Percentiles rank a stretch among this genome's conserved stretches.
phyloP scores from a whole-genome alignment of 2,329 filamentous ascomycete species.

The Fusarium camptoceras region DNA sequence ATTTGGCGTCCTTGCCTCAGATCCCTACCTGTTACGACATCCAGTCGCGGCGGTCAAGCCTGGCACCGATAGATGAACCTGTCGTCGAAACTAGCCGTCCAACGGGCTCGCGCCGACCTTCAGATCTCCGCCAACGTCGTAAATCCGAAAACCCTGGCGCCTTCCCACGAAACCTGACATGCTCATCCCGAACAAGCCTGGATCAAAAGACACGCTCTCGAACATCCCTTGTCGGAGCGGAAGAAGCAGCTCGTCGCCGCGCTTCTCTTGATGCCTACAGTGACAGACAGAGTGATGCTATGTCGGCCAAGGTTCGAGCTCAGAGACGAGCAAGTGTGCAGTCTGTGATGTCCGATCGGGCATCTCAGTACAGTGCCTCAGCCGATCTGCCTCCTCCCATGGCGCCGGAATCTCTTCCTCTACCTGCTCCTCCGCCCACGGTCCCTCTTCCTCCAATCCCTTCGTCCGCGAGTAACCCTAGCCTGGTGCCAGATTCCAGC shows the following conservation, averaged over 20 bases:
- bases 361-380: constrained; percentile 39
- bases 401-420: constrained; percentile 40
- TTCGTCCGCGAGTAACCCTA: constrained; percentile 38
- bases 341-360: constrained; percentile 46
- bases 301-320: constrained; percentile 36
- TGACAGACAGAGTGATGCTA: constrained; percentile 39
- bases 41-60: constrained; percentile 43
- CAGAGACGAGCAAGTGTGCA: constrained; percentile 48
- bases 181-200: constrained; percentile 25
- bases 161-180: constrained; percentile 24
- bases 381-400: constrained; percentile 44
- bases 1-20: constrained; percentile 29
- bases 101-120: constrained; percentile 47
- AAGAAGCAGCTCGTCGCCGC: constrained; percentile 43
- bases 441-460: constrained; percentile 51
- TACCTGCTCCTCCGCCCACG: constrained; percentile 47
- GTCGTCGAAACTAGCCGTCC: constrained; percentile 31
- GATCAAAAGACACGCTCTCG: constrained; percentile 41
- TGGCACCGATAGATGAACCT: constrained; percentile 30
- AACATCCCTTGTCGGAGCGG: constrained; percentile 28
- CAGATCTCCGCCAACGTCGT: constrained; percentile 50
- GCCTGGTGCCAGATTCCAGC: constrained; percentile 37
- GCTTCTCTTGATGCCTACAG: constrained; percentile 51
- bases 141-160: constrained; percentile 35
- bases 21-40: constrained; percentile 25